phyloP scores from a whole-genome alignment of 208 protist species.

The Phytomonas sp. region DNA sequence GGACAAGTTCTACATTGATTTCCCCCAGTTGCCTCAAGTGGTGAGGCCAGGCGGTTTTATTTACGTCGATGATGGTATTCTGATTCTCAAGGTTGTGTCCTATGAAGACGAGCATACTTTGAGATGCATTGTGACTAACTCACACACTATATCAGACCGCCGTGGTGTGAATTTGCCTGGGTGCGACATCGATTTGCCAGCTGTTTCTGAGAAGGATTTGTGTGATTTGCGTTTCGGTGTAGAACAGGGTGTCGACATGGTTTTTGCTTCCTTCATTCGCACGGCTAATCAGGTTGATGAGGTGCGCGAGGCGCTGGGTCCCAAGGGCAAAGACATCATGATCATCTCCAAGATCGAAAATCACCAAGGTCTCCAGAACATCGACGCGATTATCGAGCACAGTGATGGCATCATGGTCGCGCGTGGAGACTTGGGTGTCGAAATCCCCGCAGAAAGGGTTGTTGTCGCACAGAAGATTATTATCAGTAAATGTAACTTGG shows the following conservation, averaged over 20 bases:
- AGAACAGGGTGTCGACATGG: conserved; percentile 96
- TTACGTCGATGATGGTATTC: conserved; percentile 96
- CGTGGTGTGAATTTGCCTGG: conserved; percentile 87
- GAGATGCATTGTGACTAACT: conserved; percentile 74
- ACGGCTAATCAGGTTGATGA: conserved; percentile 90
- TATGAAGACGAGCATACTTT: conserved; percentile 66
- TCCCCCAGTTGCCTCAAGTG: conserved; percentile 72
- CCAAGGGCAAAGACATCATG: conserved; percentile 83
- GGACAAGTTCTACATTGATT: conserved; percentile 90
- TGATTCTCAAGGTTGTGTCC: conserved; percentile 84
- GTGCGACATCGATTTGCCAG: conserved; percentile 80
- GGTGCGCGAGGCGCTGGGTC: conserved; percentile 88
- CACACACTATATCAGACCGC: conserved; percentile 70
- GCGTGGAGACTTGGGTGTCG: conserved; percentile 97
- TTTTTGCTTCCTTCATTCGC: conserved; percentile 98
- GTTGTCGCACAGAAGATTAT: conserved; percentile 98
- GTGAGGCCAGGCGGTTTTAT: conserved; percentile 82
- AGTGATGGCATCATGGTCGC: conserved; percentile 99
- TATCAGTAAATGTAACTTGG: conserved; percentile 96
- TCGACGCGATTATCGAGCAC: conserved; percentile 96
- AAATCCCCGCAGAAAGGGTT: conserved; percentile 97
- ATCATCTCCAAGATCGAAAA: conserved; percentile 99
- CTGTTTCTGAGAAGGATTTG: conserved; percentile 91
- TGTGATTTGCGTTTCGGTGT: conserved; percentile 92
- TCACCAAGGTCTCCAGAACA: conserved; percentile 96